phyloP scores from a whole-genome alignment of 441 rosid species.

The Erysimum pusillum region DNA sequence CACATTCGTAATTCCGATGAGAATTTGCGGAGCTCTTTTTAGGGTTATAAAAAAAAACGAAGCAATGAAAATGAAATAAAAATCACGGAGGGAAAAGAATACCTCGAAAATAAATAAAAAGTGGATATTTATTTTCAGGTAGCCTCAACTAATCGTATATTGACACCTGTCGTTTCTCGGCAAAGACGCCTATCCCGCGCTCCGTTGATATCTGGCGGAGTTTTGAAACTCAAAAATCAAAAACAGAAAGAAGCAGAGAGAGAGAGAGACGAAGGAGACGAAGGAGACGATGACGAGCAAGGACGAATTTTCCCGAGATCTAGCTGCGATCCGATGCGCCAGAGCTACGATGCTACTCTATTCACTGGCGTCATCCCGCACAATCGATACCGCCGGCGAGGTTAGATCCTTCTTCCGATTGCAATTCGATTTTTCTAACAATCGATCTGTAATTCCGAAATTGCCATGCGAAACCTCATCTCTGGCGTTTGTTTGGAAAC shows the following conservation, averaged over 20 bases:
- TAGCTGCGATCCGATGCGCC: conserved; percentile 43
- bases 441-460: not conserved
- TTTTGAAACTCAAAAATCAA: conserved; percentile 26
- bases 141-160: not conserved
- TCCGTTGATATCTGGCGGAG: not conserved
- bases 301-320: conserved; percentile 25
- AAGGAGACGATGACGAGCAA: conserved; percentile 31
- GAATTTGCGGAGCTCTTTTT: too few species aligned
- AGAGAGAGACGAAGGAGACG: conserved; percentile 15
- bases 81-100: not conserved
- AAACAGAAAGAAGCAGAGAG: conserved; percentile 23
- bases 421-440: not conserved
- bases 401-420: conserved; percentile 22
- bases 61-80: too few species aligned
- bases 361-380: conserved; percentile 35
- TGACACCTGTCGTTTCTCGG: conserved; percentile 14
- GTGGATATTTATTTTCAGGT: not conserved
- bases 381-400: conserved; percentile 32
- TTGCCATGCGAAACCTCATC: not conserved
- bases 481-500: conserved; percentile 19
- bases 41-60: too few species aligned
- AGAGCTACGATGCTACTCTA: conserved; percentile 44
- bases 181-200: not conserved
- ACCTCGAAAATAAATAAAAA: not conserved
- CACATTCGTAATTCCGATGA: too few species aligned